Conservation (phyloP, 2,329 filamentous ascomycete species). For the Verticillium albo-atrum region DNA sequence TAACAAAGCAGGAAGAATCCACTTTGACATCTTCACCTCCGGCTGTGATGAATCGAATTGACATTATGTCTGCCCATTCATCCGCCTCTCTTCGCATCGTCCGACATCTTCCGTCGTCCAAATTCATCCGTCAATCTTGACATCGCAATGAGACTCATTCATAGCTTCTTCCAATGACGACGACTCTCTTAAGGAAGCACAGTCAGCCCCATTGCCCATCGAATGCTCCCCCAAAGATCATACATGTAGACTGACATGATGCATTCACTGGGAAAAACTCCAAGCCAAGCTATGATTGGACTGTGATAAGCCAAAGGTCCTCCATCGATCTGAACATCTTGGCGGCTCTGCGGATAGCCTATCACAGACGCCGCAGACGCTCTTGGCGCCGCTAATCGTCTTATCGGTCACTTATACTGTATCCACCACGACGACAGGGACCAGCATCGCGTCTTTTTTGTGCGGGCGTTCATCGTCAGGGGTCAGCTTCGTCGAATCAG, state of each 20-base stretch:
- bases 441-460: not conserved
- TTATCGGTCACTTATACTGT: not conserved
- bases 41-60: not conserved
- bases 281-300: not conserved
- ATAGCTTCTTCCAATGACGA: not conserved
- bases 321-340: not conserved
- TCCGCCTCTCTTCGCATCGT: not conserved
- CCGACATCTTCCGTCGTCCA: not conserved
- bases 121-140: not conserved
- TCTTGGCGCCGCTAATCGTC: not conserved
- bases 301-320: not conserved
- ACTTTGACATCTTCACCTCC: not conserved
- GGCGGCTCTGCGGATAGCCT: not conserved
- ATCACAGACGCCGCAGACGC: not conserved
- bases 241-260: not conserved
- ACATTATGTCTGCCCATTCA: not conserved
- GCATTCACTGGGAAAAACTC: not conserved
- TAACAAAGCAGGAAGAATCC: not conserved
- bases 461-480: not conserved
- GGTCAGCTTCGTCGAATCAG: not conserved
- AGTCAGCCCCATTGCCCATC: not conserved
- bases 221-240: not conserved
- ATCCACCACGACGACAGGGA: not conserved
- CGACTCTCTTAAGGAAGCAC: not conserved
- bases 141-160: not conserved